Base-by-base conservation (phyloP, 345 rosid genomes). In the Murraya koenigii region DNA sequence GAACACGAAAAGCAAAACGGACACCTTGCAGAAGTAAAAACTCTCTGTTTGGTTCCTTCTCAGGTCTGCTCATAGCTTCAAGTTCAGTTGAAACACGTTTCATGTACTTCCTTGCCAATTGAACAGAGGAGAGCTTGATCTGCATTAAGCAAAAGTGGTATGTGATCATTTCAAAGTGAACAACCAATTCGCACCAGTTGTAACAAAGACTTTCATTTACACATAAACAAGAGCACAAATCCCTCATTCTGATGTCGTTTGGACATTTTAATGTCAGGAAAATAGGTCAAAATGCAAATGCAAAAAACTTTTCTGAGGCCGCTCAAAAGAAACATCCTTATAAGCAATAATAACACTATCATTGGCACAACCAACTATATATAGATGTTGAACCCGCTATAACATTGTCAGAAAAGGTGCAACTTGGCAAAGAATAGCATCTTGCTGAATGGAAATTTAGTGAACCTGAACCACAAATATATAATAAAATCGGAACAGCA, bases 91-190 rank as follows among this genome's bases (percentile, higher is more conserved):
- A 85, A 58, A 94, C 97, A 71, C 98, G 94, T 85, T 92, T 92
- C 99, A 96, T 96, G 83, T 94, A 96, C 86, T 89, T 94, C 87
- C 89, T 92, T 35, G 99, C 99, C 69, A 96, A 75, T 75, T 96
- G 98, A 14, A 94, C 99, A 0, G 99, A 94, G 0, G 98, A 92
- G 78, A 96, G 95, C 88, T 92, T 96, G 90, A 96, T 96, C 99
- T 96, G 85, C 84, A 80, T 71, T 61, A 10, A 55, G 32, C 0
- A n/a, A 79, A 71, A 20, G 66, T 26, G 23, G 33, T 54, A 32
- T 11, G 36, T 17, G 41, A 58, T 6, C 72, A 77, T 39, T 68
- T 72, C 28, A 38, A 49, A 26, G 26, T 36, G 78, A 38, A 15
- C 22, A 64, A 56, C 49, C 11, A 44, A 44, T 26, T 28, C 59